Evolutionary conservation across 345 rosid genomes (phyloP), one percentile per base, ranked within the genome.

Genomic region (Eutrema heterophyllum): DNA sequence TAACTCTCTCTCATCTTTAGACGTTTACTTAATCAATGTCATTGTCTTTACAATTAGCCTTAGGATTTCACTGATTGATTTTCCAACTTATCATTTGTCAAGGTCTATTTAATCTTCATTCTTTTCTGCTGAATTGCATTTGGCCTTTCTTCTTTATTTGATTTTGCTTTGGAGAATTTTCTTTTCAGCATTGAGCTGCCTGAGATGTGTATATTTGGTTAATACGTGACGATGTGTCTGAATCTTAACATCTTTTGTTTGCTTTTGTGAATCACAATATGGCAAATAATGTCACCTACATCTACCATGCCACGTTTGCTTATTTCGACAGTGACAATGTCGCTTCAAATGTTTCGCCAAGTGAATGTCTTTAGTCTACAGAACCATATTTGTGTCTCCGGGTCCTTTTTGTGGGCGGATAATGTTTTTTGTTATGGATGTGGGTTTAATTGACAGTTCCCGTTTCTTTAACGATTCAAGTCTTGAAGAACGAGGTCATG

Each of bases 241-340:
- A 60, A 40, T 66, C 41, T 48, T 3, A 12, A 52, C 43, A n/a
- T 56, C 2, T 68, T 53, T 4, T 41, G 1, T 59, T 64, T 70
- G 18, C 6, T 57, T 60, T 9, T 67, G 48, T 35, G 74, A 18
- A 56, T 38, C 76, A 79, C 78, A 85, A 91, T 71, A 91, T 88
- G 86, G 92, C 88, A 76, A 89, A 89, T 84, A 89, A 75, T 59
- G 90, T 85, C 21, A 88, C 96, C 12, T 89, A 89, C 59, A 83
- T 88, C 18, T 92, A 92, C 78, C 95, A 88, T 50, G 87, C 95
- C 46, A 44, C 90, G 84, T 87, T 75, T 78, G 92, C 95, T 27
- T 90, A 87, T 92, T 92, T 29, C n/a, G 96, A 88, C 79, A 80
- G 96, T 71, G 98, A 88, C 61, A 84, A 92, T 50, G 85, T 90